Evolutionary conservation across 108 stramenopile genomes (phyloP).

Genomic region (Cyclostephanos tholiformis): DNA sequence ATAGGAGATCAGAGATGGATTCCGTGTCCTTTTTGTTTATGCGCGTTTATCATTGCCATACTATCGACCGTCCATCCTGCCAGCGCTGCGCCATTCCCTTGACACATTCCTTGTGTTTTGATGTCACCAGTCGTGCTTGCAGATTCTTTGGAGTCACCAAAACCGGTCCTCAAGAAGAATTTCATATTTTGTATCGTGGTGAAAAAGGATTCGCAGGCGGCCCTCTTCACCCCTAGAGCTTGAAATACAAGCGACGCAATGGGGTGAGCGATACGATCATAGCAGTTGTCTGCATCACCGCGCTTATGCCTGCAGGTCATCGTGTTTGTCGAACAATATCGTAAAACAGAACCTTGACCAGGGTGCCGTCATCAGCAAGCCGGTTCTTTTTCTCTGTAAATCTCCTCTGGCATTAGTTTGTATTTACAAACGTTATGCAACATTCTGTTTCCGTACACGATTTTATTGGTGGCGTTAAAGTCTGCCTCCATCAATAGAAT

Average conservation of each 20-base stretch:
- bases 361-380: slow-evolving; percentile 11
- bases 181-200: slow-evolving; percentile 3
- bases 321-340: slow-evolving; percentile 2
- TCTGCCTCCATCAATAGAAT: too few species aligned
- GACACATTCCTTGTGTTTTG: slow-evolving; percentile 8
- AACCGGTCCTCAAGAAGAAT: slow-evolving; percentile 6
- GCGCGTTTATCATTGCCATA: background rate
- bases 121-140: background rate
- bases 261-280: background rate
- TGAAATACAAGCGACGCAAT: slow-evolving; percentile 10
- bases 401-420: slow-evolving; percentile 31
- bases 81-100: slow-evolving; percentile 3
- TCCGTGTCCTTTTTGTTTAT: background rate
- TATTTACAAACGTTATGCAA: background rate
- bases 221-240: background rate
- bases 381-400: slow-evolving; percentile 22
- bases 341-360: slow-evolving; percentile 5
- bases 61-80: background rate
- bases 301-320: background rate
- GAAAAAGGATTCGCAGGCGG: background rate
- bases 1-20: background rate
- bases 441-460: too few species aligned
- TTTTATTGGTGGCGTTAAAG: too few species aligned
- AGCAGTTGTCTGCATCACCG: slow-evolving; percentile 24
- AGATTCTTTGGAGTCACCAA: background rate